These are phyloP conservation scores for Colletotrichum liaoningense DNA, from an alignment of 2,329 filamentous ascomycete genomes.

Conservation along the genomic window DNA sequence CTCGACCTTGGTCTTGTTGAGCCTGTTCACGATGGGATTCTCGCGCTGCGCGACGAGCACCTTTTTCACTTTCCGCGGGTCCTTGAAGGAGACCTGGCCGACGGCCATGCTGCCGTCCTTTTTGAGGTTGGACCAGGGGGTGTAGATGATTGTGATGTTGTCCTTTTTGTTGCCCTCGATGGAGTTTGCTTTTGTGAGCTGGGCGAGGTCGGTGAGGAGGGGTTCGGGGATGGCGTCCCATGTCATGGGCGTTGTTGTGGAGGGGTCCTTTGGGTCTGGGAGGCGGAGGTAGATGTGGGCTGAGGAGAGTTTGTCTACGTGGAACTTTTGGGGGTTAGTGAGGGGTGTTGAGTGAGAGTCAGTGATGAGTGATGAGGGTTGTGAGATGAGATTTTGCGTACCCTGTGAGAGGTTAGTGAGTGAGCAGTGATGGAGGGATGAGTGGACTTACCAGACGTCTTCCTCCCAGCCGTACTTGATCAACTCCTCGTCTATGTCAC, in stretches of 20 bases:
- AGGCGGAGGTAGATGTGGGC: slow-evolving; percentile 96
- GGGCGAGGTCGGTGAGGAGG: slow-evolving; percentile 88
- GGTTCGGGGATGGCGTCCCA: slow-evolving; percentile 86
- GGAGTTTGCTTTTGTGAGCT: slow-evolving; percentile 98
- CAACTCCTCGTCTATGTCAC: slow-evolving; percentile 84
- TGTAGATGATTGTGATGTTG: slow-evolving; percentile 96
- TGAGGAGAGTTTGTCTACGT: slow-evolving; percentile 96
- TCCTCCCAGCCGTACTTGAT: slow-evolving; percentile 95
- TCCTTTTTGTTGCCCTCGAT: slow-evolving; percentile 99
- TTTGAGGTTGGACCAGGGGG: slow-evolving; percentile 94
- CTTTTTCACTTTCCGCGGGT: slow-evolving; percentile 85
- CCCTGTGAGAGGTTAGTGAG: slow-evolving; percentile 39
- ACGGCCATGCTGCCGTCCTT: slow-evolving; percentile 97
- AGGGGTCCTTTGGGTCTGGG: slow-evolving; percentile 73
- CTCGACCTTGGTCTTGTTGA: slow-evolving; percentile 96
- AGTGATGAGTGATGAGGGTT: slow-evolving; percentile 14
- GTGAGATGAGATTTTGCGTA: slow-evolving; percentile 35
- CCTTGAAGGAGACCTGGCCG: slow-evolving; percentile 95
- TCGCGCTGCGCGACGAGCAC: slow-evolving; percentile 83
- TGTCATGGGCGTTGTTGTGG: slow-evolving; percentile 7
- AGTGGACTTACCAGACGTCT: slow-evolving; percentile 82
- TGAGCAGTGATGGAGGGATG: not conserved
- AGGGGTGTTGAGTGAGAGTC: not conserved
- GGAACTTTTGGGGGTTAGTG: slow-evolving; percentile 72
- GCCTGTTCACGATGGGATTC: slow-evolving; percentile 93